Percentiles rank a stretch among this genome's conserved stretches.
Evolutionary conservation across 768 basidiomycete species (phyloP).

Genomic region (Kwoniella mangroviensis): DNA sequence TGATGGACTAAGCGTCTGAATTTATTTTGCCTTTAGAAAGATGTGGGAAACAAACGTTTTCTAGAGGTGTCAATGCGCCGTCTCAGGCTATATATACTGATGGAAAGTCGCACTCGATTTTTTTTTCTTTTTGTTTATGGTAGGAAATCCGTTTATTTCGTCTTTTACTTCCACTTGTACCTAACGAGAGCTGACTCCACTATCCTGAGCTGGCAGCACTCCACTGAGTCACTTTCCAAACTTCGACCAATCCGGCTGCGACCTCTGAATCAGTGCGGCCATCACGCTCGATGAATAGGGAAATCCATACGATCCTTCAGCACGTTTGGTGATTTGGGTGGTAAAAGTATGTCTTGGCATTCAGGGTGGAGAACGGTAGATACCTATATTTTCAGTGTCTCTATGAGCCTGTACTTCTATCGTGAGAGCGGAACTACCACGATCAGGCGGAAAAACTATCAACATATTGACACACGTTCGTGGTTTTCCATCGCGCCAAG

Average conservation of each 20-base stretch:
- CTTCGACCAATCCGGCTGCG: too few species aligned
- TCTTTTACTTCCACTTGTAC: neutral
- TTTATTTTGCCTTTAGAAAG: neutral
- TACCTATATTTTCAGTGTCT: neutral
- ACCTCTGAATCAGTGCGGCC: too few species aligned
- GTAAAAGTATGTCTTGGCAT: neutral
- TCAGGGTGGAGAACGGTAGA: neutral
- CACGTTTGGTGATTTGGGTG: neutral
- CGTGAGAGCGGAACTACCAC: too few species aligned
- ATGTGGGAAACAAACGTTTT: neutral
- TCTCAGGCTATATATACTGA: neutral
- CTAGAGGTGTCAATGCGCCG: neutral
- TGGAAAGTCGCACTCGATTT: neutral
- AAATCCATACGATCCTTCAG: neutral
- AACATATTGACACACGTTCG: neutral
- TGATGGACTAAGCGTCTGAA: neutral
- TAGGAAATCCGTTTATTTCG: neutral
- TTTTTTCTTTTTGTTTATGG: neutral
- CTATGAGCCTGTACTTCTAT: neutral
- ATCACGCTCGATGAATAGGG: neutral
- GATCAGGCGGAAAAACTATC: neutral
- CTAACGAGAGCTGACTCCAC: neutral
- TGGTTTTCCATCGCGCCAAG: neutral
- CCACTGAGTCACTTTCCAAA: too few species aligned
- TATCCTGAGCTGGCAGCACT: neutral